Evolutionary conservation across 176 grass and related monocot genomes (phyloP), one percentile per base, ranked within the genome.

Genomic region (Rhynchospora tenuis): DNA sequence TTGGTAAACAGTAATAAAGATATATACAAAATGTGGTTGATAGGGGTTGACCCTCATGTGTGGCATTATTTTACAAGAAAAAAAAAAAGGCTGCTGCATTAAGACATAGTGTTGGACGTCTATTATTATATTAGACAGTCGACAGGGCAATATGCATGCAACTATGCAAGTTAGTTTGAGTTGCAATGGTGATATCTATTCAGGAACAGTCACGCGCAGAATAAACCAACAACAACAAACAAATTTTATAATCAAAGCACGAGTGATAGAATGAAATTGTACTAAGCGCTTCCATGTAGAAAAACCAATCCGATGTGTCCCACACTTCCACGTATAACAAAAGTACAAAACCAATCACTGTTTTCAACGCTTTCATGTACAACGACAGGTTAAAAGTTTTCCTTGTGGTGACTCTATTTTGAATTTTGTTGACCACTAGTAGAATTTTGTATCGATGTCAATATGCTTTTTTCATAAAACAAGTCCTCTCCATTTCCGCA

Each of bases 371-470:
- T 71, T 71, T 71, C 7, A 13, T 71, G 67, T 71, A 71, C 17
- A 71, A 45, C 7, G 38, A 71, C 67, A 45, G 12, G 28, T 64
- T 64, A 1, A 68, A 12, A 19, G 12, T 7, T 59, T 71, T 20
- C 45, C 33, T 71, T 71, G 33, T 71, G 67, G 38, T 70, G 66
- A 71, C 67, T 45, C 7, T 45, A 20, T 45, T 71, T 71, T 43
- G 67, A 71, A 71, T 45, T 71, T 71, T 71, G 33, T 71, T 71
- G 67, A 71, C 67, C 67, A 71, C 67, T 4, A 43, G 8, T 44
- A 45, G 67, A 71, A 46, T 71, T 45, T 71, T 2, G 19, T 2
- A 22, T 71, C 17, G 5, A 16, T 38, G 14, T 66, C 64, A 38
- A 66, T 38, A 27, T 66, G 29, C 14, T 66, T 38, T 66, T 28